Base-by-base conservation (phyloP, 148 eudicot species). In the Heliamphora exappendiculata region DNA sequence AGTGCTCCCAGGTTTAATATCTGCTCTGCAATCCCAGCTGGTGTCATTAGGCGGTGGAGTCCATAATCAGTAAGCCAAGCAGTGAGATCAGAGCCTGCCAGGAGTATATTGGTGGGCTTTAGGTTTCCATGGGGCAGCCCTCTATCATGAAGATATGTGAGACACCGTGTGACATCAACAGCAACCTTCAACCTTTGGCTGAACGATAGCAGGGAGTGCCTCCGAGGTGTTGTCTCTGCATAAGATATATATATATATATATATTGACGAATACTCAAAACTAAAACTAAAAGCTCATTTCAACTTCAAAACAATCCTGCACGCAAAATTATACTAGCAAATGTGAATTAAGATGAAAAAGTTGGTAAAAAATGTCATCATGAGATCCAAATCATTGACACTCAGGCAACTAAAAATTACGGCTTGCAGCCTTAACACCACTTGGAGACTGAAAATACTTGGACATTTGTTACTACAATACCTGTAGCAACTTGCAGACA, bases 1-100 rank as follows among this genome's bases (percentile, higher is more conserved):
- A 90, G 93, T 65, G 98, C 98, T 54, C 96, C 96, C 3, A 95
- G 89, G 76, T 92, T 95, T 70, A 92, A 66, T 68, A 89, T 88
- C 78, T 95, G 98, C 81, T 95, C 97, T 2, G 97, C 88, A 36
- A 91, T 88, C 70, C 98, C 98, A 49, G 88, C 79, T 26, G 97
- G 90, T 8, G 91, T 91, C 97, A 95, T 92, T 70, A 94, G 83
- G 63, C 98, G 97, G 79, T 95, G 96, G 33, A 95, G 92, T 24
- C 97, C 81, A 63, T 80, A 91, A 79, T 92, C 98, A 7, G 97
- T 90, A 1, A 95, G 77, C 17, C 69, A 82, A 28, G 83, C 89
- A 37, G 59, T 82, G 81, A 84, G 81, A 66, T 88, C 82, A 0
- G 89, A 50, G 45, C 89, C 84, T 0, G 67, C 77, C 78, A 95